A percentile compares a stretch with the other conserved stretches of the same genome.
Conservation (phyloP, 441 rosid species). For the Eruca vesicaria region DNA sequence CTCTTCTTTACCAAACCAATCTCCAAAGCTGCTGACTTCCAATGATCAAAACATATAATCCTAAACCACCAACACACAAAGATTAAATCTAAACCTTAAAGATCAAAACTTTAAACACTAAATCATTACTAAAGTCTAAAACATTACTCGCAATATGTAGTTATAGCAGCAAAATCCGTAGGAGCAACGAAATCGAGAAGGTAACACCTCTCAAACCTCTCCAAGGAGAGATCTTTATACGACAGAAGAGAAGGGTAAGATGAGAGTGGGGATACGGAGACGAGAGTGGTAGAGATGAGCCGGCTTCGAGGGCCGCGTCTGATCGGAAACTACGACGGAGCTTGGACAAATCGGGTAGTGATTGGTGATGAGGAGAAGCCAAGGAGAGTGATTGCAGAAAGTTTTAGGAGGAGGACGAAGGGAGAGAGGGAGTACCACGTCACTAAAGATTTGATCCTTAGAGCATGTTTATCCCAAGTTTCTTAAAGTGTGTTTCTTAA, state of each 20-base stretch:
- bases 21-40: constrained; percentile 44
- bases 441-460: too few relatives aligned
- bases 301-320: constrained; percentile 70
- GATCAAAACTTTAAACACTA: too few relatives aligned
- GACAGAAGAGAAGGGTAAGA: constrained; percentile 72
- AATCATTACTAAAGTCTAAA: background rate
- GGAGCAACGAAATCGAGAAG: constrained; percentile 73
- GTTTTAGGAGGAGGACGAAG: too few relatives aligned
- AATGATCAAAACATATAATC: constrained; percentile 77
- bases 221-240: constrained; percentile 55
- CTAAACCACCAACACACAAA: constrained; percentile 33
- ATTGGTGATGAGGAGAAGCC: too few relatives aligned
- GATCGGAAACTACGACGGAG: constrained; percentile 59
- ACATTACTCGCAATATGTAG: constrained; percentile 60
- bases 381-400: too few relatives aligned
- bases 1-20: constrained; percentile 29
- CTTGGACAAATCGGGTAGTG: too few relatives aligned
- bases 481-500: too few relatives aligned
- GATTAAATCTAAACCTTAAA: constrained; percentile 1
- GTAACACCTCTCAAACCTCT: constrained; percentile 64
- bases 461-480: too few relatives aligned
- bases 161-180: constrained; percentile 42
- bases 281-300: constrained; percentile 72
- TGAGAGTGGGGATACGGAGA: constrained; percentile 53
- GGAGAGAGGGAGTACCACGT: too few relatives aligned